These are phyloP conservation scores for Raphanus hybrid DNA, from an alignment of 441 rosid genomes.

Conservation along the genomic window DNA sequence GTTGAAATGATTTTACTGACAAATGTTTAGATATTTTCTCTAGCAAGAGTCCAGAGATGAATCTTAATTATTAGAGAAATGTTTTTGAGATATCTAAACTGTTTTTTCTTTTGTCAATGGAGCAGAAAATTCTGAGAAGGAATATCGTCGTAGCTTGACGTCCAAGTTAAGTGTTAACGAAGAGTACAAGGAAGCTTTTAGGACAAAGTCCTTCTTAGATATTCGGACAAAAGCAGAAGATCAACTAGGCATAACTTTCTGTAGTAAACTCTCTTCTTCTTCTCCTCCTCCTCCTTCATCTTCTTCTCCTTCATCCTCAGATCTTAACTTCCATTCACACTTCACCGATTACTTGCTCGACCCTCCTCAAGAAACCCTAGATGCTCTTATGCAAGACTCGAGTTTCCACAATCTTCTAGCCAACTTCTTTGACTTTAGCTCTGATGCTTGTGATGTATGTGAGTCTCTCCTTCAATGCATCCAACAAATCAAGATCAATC, in stretches of 20 bases:
- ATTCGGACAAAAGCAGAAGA: constrained; percentile 62
- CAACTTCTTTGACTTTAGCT: constrained; percentile 62
- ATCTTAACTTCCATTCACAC: constrained; percentile 42
- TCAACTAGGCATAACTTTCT: constrained; percentile 43
- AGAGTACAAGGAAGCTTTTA: constrained; percentile 84
- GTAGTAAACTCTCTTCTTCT: constrained; percentile 47
- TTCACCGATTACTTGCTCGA: constrained; percentile 70
- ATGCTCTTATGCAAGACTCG: constrained; percentile 45
- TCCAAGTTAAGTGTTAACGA: constrained; percentile 61
- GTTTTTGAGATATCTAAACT: not conserved
- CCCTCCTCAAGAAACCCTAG: constrained; percentile 59
- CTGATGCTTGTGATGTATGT: constrained; percentile 62
- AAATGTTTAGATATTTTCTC: constrained; percentile 4
- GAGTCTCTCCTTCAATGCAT: constrained; percentile 65
- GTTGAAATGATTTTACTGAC: not conserved
- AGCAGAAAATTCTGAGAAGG: constrained; percentile 54
- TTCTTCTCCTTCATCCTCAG: constrained; percentile 47
- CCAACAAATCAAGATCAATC: constrained; percentile 59
- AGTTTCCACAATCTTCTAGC: constrained; percentile 51
- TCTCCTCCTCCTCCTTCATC: constrained; percentile 38
- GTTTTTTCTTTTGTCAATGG: constrained; percentile 23
- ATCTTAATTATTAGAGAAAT: not conserved
- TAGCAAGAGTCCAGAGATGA: not conserved
- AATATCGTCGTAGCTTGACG: constrained; percentile 44
- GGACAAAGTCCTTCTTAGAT: constrained; percentile 76